phyloP scores from a whole-genome alignment of 1,139 yeast species.

The Taphrina flavorubra region DNA sequence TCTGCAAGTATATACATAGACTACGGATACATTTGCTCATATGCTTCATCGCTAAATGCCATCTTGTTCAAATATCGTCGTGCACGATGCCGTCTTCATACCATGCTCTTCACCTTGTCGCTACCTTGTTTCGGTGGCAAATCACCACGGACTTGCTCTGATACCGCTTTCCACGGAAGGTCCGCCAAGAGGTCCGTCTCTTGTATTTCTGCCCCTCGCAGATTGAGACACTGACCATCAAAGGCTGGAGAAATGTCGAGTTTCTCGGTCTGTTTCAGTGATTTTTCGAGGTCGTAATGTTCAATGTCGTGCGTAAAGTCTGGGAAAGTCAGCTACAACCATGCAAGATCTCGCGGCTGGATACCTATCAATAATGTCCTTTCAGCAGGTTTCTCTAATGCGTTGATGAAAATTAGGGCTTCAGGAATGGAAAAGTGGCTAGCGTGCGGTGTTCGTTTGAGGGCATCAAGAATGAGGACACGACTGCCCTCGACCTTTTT shows the following conservation, averaged over 20 bases:
- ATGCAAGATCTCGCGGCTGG: conserved; percentile 63
- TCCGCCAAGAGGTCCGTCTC: conserved; percentile 28
- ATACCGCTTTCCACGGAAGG: conserved; percentile 27
- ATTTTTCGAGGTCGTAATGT: conserved; percentile 48
- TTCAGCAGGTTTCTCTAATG: conserved; percentile 68
- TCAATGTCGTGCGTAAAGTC: conserved; percentile 73
- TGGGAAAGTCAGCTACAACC: conserved; percentile 54
- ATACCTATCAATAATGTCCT: conserved; percentile 61
- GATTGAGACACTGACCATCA: conserved; percentile 45
- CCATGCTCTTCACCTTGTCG: conserved; percentile 34
- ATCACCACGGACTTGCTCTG: conserved; percentile 19
- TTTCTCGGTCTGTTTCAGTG: conserved; percentile 18
- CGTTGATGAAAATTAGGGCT: conserved; percentile 39
- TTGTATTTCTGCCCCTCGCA: neutral
- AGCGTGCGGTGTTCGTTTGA: conserved; percentile 41
- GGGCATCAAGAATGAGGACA: conserved; percentile 43
- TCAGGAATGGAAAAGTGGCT: conserved; percentile 43
- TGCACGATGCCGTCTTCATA: conserved; percentile 9
- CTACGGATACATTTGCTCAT: neutral
- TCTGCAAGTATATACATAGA: neutral
- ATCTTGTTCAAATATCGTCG: neutral
- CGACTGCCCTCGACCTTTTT: conserved; percentile 40
- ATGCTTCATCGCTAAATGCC: conserved; percentile 1
- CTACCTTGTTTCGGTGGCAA: conserved; percentile 15
- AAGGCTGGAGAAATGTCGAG: conserved; percentile 32